Base-by-base conservation (phyloP, 768 basidiomycete genomes). In the Podaxis sp. region DNA sequence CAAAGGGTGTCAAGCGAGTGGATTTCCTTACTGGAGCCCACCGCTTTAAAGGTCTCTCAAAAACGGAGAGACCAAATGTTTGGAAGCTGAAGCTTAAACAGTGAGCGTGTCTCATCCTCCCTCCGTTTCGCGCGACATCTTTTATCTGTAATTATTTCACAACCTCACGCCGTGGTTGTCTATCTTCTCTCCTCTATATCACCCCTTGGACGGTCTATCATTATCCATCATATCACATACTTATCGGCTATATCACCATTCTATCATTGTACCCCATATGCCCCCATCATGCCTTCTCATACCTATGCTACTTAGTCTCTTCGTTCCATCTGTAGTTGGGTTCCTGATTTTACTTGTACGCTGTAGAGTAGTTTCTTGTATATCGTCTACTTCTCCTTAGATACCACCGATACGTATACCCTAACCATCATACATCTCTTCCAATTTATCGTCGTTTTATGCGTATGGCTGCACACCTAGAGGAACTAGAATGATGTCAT, bases 191-290 rank as follows among this genome's bases (percentile, higher is more conserved):
- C 50, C 30, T 0, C 26, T 53, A 6, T 40, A 55, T 38, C 53
- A 24, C 54, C 20, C 54, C 57, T 49, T 37, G 58, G 58, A 59
- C 58, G 58, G 49, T 28, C 20, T 59, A 59, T 59, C 48, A 38
- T 52, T 59, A 59, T 59, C 49, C 58, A 37, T 40, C 22, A 36
- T 26, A 59, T 41, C 20, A 52, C 33, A 51, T 28, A 17, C 13
- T 26, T 28, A 10, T 28, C 48, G 48, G 48, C 26, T 50, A 13
- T 13, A 26, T 24, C 24, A 24, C 24, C 49, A 28, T 28, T 1
- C 22, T 50, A 26, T 24, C 15, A 11, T 11, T 24, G 12, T 26
- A 24, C 24, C 12, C 26, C 48, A 24, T 5, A 33, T 33, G 33
- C 10, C 13, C 20, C 44, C 20, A 7, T 46, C n/a, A 20, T 46